These are phyloP conservation scores for Dothiorella sarmentorum DNA, from an alignment of 2,329 filamentous ascomycete species.

Conservation along the genomic window DNA sequence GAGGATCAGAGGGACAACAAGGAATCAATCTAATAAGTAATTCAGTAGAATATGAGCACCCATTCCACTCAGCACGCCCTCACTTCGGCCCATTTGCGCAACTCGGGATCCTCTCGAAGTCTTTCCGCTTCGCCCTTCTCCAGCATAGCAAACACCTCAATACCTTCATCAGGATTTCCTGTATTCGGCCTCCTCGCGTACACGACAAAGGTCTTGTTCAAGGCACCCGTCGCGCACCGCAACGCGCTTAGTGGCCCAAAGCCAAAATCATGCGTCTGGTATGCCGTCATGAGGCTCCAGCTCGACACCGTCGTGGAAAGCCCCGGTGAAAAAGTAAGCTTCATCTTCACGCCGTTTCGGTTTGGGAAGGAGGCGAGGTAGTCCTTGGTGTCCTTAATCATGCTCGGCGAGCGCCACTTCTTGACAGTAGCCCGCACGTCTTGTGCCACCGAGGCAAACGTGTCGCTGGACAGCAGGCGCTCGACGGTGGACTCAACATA, in stretches of 20 bases:
- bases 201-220: slow-evolving; percentile 22
- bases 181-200: slow-evolving; percentile 20
- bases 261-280: slow-evolving; percentile 30
- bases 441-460: slow-evolving; percentile 22
- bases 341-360: slow-evolving; percentile 24
- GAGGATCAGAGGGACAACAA: too few relatives aligned
- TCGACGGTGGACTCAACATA: slow-evolving; percentile 19
- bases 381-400: slow-evolving; percentile 22
- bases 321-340: slow-evolving; percentile 25
- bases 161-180: slow-evolving; percentile 21
- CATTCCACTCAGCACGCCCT: neutral
- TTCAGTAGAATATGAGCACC: too few relatives aligned
- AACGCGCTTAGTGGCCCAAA: slow-evolving; percentile 25
- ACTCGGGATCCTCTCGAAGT: slow-evolving; percentile 22
- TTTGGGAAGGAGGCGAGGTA: slow-evolving; percentile 25
- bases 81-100: slow-evolving; percentile 21
- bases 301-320: slow-evolving; percentile 26
- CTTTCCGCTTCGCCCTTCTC: slow-evolving; percentile 18
- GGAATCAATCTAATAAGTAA: too few relatives aligned
- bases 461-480: slow-evolving; percentile 17
- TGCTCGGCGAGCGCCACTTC: slow-evolving; percentile 21
- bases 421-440: slow-evolving; percentile 25
- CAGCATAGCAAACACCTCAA: slow-evolving; percentile 23
- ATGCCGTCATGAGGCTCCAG: slow-evolving; percentile 27
- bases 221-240: slow-evolving; percentile 21